A percentile compares a stretch with the other conserved stretches of the same genome.
Conservation (phyloP, 2,329 filamentous ascomycete species). For the Diaporthe eres region DNA sequence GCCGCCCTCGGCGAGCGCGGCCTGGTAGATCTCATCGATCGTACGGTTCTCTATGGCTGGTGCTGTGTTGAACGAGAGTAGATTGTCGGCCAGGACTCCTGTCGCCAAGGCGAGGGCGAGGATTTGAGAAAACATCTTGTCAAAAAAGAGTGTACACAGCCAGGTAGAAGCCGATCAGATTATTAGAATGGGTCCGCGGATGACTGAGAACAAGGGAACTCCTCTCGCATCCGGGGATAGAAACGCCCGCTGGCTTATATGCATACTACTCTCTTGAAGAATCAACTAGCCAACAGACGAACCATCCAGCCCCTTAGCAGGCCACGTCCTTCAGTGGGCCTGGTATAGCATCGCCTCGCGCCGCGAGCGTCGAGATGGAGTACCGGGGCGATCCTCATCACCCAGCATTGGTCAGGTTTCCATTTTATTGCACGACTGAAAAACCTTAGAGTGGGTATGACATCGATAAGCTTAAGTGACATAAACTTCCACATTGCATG, state of each 20-base stretch:
- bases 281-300: not conserved
- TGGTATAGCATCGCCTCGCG: slow-evolving; percentile 12
- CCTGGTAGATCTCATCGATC: slow-evolving; percentile 64
- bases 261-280: not conserved
- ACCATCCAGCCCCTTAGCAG: not conserved
- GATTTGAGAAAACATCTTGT: slow-evolving; percentile 18
- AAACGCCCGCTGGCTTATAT: not conserved
- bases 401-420: slow-evolving; percentile 19
- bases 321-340: not conserved
- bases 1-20: slow-evolving; percentile 62
- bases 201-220: not conserved
- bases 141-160: slow-evolving; percentile 12
- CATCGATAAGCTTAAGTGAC: slow-evolving; percentile 29
- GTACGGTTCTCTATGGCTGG: slow-evolving; percentile 49
- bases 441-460: not conserved
- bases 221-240: not conserved
- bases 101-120: slow-evolving; percentile 17
- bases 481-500: slow-evolving; percentile 24
- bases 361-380: slow-evolving; percentile 10
- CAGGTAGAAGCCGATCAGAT: not conserved
- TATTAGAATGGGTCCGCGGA: not conserved
- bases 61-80: slow-evolving; percentile 9
- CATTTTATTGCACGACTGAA: not conserved
- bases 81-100: slow-evolving; percentile 27
- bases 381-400: slow-evolving; percentile 8